Percentiles rank a stretch among this genome's conserved stretches.
These are phyloP conservation scores for Tylopilus plumbeoviolaceoides DNA, from an alignment of 768 basidiomycete genomes.

Conservation along the genomic window DNA sequence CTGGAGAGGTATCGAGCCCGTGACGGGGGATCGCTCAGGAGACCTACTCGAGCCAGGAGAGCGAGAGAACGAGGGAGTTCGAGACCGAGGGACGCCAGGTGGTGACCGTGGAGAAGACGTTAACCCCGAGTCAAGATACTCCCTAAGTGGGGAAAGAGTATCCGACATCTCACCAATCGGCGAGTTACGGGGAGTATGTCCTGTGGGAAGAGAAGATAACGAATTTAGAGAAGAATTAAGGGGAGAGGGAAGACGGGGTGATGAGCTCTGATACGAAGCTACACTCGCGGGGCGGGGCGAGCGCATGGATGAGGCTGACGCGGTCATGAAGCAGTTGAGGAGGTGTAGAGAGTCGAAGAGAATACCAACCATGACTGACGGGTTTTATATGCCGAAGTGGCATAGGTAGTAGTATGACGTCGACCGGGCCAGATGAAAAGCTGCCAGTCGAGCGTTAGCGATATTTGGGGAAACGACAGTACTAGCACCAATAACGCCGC, in stretches of 20 bases:
- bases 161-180: conserved; percentile 12
- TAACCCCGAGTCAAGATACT: background rate
- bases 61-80: conserved; percentile 13
- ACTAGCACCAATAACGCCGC: background rate
- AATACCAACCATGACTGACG: conserved; percentile 3
- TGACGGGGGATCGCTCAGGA: conserved; percentile 13
- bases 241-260: conserved; percentile 23
- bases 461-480: background rate
- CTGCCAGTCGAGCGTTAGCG: background rate
- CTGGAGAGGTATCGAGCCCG: background rate
- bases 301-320: conserved; percentile 6
- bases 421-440: conserved; percentile 2
- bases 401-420: conserved; percentile 20
- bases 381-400: conserved; percentile 11
- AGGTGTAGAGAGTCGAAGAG: background rate
- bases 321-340: background rate
- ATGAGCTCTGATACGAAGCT: conserved; percentile 9
- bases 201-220: background rate
- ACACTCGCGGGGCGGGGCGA: conserved; percentile 11
- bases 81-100: background rate
- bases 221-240: conserved; percentile 18
- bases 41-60: background rate
- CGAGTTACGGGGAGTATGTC: conserved; percentile 5
- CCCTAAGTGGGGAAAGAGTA: conserved; percentile 6
- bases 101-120: conserved; percentile 1